Evolutionary conservation across 2,329 filamentous ascomycete species (phyloP), one percentile per base, ranked within the genome.

Genomic region (Diplodia intermedia): DNA sequence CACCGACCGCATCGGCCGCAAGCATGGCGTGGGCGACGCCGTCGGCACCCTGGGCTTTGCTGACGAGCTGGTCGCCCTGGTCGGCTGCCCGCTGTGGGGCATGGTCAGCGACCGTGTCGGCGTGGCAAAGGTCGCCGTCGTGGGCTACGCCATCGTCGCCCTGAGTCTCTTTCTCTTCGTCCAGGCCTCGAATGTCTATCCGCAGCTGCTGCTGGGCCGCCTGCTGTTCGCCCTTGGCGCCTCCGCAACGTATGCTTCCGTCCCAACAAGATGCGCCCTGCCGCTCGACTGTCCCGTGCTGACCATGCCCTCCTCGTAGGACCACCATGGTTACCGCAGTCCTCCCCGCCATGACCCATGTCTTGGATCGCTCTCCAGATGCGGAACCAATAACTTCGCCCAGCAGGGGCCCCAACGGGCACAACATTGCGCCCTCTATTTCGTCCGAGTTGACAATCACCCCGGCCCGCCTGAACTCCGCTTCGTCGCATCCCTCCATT

Each of bases 241-340:
- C 23, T 93, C 94, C n/a, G 95, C 94, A 26, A 89, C 91, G 85
- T 94, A 69, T 76, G 79, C 75, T 20, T 18, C 20, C 50, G 8
- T 12, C 26, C 38, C 14, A 66, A 9, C 23, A 15, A 38, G 40
- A 36, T 29, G 38, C 26, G 26, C 31, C 20, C 61, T 67, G 38
- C 57, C 65, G 40, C 57, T 11, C 4, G 14, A 6, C 40, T 43
- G 14, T 43, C 2, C 23, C 31, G 8, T 33, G 60, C 68, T 56
- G n/a, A 67, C 54, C 23, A n/a, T n/a, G 20, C 20, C 38, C 60
- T 36, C 65, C 23, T n/a, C 36, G 53, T 61, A 84, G 82, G 43
- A 79, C 93, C 15, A 98, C 95, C 1, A 99, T 99, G 95, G 95
- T 99, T 23, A 98, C 95, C 9, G 95, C 95, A 3, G 93, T 97